phyloP scores from a whole-genome alignment of 2,329 filamentous ascomycete genomes.

The Aspergillus pseudoglaucus region DNA sequence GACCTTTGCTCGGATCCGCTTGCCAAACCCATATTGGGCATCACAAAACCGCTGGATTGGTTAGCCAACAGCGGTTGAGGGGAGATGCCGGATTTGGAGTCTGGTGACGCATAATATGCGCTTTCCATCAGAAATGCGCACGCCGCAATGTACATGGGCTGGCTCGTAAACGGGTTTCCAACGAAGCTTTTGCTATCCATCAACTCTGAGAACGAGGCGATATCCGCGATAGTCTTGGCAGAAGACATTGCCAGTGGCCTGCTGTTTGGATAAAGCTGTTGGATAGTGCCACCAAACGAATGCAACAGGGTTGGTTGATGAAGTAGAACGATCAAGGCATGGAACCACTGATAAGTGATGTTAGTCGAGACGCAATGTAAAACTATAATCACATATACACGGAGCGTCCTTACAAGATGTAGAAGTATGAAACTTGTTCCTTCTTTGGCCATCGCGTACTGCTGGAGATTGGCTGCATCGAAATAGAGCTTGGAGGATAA shows the following conservation, averaged over 20 bases:
- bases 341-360: conserved; percentile 57
- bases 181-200: conserved; percentile 81
- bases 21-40: conserved; percentile 26
- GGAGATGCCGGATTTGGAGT: conserved; percentile 56
- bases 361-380: not conserved
- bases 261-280: conserved; percentile 72
- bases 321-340: conserved; percentile 75
- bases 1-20: conserved; percentile 24
- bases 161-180: conserved; percentile 81
- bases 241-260: conserved; percentile 78
- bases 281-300: conserved; percentile 62
- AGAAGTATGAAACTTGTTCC: conserved; percentile 81
- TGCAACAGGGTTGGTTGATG: conserved; percentile 78
- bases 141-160: conserved; percentile 86
- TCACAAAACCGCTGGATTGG: conserved; percentile 29
- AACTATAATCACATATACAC: not conserved
- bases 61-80: conserved; percentile 28
- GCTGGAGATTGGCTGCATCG: conserved; percentile 78
- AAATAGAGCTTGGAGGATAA: conserved; percentile 72
- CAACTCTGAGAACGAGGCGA: conserved; percentile 75
- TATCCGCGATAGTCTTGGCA: conserved; percentile 86
- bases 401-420: conserved; percentile 51
- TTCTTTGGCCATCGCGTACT: conserved; percentile 72
- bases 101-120: conserved; percentile 59
- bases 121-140: conserved; percentile 85